These are phyloP conservation scores for Pseudogymnoascus sp. DNA, from an alignment of 2,329 filamentous ascomycete species.

Conservation along the genomic window DNA sequence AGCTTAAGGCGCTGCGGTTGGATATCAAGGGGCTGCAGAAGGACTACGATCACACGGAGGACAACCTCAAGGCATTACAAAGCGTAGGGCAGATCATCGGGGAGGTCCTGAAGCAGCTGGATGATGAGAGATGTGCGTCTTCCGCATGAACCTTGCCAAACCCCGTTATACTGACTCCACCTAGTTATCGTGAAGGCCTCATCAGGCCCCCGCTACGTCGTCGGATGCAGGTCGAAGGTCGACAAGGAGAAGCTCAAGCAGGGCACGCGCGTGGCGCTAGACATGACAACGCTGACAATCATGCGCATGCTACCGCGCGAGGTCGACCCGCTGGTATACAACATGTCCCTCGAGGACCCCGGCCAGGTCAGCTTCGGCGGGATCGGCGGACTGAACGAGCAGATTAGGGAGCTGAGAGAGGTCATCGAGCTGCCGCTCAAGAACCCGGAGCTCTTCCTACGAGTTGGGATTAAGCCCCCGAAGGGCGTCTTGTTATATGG, in stretches of 20 bases:
- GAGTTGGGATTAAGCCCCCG: constrained; percentile 97
- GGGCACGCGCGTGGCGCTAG: constrained; percentile 90
- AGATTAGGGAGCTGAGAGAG: constrained; percentile 93
- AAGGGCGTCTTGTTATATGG: constrained; percentile 96
- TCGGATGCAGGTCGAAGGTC: constrained; percentile 96
- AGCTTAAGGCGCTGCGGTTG: constrained; percentile 85
- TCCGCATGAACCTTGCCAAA: background rate
- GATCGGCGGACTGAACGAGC: constrained; percentile 95
- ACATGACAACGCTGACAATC: constrained; percentile 99
- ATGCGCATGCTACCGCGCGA: constrained; percentile 99
- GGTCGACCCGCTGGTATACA: constrained; percentile 97
- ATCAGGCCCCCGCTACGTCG: constrained; percentile 92
- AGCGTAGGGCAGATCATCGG: constrained; percentile 99
- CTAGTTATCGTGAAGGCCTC: constrained; percentile 97
- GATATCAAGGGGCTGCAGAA: constrained; percentile 94
- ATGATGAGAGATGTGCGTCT: constrained; percentile 90
- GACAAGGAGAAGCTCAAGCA: constrained; percentile 97
- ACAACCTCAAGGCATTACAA: constrained; percentile 98
- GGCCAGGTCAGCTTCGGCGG: constrained; percentile 96
- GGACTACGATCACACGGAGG: constrained; percentile 94
- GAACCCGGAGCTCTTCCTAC: constrained; percentile 93
- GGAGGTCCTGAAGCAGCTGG: constrained; percentile 96
- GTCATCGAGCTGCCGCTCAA: constrained; percentile 97
- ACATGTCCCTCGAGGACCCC: constrained; percentile 98
- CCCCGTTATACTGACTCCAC: constrained; percentile 16